These are phyloP conservation scores for Cryptosporidium tyzzeri DNA, from an alignment of 169 alveolate genomes.

Conservation along the genomic window DNA sequence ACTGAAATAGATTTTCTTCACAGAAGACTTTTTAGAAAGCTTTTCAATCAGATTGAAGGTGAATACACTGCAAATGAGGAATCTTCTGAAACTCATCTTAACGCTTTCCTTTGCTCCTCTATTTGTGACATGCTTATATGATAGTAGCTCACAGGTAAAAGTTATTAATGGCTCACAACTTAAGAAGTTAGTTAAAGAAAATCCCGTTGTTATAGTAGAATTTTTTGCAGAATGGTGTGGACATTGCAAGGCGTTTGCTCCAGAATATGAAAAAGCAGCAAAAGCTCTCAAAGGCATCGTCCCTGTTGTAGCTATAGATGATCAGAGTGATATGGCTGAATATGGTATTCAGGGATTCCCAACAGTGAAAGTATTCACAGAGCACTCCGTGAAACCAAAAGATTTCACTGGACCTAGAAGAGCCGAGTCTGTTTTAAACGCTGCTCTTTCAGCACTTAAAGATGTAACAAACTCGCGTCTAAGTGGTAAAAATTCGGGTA, in stretches of 20 bases:
- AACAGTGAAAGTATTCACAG: constrained; percentile 87
- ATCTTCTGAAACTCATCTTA: neutral
- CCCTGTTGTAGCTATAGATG: constrained; percentile 83
- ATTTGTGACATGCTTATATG: constrained; percentile 41
- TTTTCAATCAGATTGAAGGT: neutral
- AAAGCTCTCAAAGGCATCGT: constrained; percentile 83
- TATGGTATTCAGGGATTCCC: constrained; percentile 90
- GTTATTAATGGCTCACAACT: constrained; percentile 80
- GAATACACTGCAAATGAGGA: neutral
- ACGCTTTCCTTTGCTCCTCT: constrained; percentile 13
- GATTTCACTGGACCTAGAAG: constrained; percentile 77
- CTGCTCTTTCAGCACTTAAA: constrained; percentile 82
- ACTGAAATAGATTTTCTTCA: neutral
- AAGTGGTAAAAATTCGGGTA: constrained; percentile 68
- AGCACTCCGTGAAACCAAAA: constrained; percentile 48
- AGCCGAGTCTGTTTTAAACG: constrained; percentile 78
- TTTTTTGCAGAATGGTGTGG: constrained; percentile 98
- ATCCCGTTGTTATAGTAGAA: constrained; percentile 90
- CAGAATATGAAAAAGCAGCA: constrained; percentile 85
- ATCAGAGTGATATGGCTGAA: constrained; percentile 79
- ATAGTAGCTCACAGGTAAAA: constrained; percentile 64
- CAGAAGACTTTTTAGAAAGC: neutral
- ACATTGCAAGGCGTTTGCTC: constrained; percentile 90
- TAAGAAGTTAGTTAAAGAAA: constrained; percentile 78
- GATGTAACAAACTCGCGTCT: constrained; percentile 79